Conservation (phyloP, 2,329 filamentous ascomycete species). For the Aspergillus sclerotialis region DNA sequence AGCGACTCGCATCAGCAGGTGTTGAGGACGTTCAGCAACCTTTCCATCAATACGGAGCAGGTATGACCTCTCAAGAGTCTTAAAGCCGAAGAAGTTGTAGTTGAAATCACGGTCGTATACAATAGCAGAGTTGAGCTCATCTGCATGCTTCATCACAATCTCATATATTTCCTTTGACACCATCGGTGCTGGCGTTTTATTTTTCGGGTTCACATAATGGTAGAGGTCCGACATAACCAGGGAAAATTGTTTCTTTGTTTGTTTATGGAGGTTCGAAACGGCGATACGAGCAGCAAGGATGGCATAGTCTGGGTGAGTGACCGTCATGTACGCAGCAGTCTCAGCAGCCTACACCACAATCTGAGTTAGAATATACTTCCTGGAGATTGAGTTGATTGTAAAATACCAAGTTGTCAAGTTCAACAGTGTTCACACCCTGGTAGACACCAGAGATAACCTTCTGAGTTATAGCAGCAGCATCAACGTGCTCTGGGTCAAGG, state of each 20-base stretch:
- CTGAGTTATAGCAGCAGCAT: conserved; percentile 95
- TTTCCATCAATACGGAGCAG: conserved; percentile 92
- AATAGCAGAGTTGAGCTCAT: conserved; percentile 96
- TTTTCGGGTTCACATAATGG: conserved; percentile 94
- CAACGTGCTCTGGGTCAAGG: conserved; percentile 89
- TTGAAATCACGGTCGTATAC: conserved; percentile 99
- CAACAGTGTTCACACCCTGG: conserved; percentile 91
- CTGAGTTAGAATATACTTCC: conserved; percentile 14
- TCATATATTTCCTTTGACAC: conserved; percentile 88
- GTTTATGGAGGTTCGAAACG: conserved; percentile 99
- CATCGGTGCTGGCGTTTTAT: conserved; percentile 78
- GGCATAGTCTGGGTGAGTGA: conserved; percentile 97
- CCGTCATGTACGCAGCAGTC: conserved; percentile 99
- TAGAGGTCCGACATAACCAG: conserved; percentile 87
- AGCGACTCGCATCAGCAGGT: conserved; percentile 99
- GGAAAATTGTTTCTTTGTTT: conserved; percentile 99
- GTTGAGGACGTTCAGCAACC: conserved; percentile 93
- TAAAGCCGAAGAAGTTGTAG: conserved; percentile 99
- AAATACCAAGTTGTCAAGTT: conserved; percentile 91
- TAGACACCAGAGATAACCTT: conserved; percentile 99
- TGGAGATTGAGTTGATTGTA: neutral
- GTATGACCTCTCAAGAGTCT: conserved; percentile 96
- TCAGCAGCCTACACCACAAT: conserved; percentile 69
- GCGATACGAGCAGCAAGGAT: conserved; percentile 97
- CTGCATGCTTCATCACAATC: conserved; percentile 89